Conservation (phyloP, 225 moss, liverwort and hornwort species). For the Rhytidiadelphus loreus region DNA sequence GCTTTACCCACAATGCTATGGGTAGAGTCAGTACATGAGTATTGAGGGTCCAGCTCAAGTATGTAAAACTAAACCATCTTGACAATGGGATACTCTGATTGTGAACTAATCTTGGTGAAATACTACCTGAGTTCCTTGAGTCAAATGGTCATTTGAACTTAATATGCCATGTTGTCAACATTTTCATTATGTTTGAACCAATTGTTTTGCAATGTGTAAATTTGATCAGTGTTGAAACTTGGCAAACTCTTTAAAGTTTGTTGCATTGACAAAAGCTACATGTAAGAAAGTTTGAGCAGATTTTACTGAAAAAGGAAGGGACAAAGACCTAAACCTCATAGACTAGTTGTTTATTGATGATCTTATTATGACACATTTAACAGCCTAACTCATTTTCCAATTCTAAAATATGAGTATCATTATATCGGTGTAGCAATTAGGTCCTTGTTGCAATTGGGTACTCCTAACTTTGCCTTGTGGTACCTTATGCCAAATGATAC, state of each 20-base stretch:
- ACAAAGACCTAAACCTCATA: background rate
- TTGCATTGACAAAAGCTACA: background rate
- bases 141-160: background rate
- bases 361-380: background rate
- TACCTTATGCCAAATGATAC: no score
- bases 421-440: no score
- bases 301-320: background rate
- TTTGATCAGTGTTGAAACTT: background rate
- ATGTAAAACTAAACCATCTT: background rate
- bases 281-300: background rate
- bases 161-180: background rate
- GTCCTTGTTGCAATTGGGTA: background rate
- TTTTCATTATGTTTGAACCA: background rate
- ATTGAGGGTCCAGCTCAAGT: background rate
- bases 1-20: background rate
- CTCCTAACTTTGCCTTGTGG: background rate
- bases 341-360: background rate
- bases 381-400: background rate
- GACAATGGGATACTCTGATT: background rate
- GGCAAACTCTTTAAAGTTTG: background rate
- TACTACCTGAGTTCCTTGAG: rapidly evolving
- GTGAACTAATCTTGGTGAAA: background rate
- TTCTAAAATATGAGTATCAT: background rate
- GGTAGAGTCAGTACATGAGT: background rate
- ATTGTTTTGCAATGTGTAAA: background rate